phyloP scores from a whole-genome alignment of 345 rosid species.

The Kandelia obovata region DNA sequence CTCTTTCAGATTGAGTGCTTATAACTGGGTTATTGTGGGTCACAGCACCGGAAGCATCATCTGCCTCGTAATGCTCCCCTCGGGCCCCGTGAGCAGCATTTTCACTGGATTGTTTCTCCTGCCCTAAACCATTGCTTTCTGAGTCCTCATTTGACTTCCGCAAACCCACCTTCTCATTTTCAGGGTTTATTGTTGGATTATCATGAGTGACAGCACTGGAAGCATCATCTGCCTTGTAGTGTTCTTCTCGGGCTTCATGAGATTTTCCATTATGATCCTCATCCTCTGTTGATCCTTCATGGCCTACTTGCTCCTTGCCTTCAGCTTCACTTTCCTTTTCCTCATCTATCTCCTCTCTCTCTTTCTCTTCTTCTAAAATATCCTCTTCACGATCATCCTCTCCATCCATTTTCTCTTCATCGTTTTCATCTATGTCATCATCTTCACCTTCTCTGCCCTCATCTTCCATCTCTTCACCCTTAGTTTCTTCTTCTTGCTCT shows the following conservation, averaged over 20 bases:
- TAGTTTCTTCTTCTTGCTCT: constrained; percentile 35
- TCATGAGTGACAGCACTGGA: constrained; percentile 95
- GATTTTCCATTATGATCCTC: constrained; percentile 36
- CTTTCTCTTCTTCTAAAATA: constrained; percentile 43
- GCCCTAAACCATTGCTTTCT: constrained; percentile 20
- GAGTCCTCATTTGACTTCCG: constrained; percentile 38
- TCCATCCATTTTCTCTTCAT: constrained; percentile 27
- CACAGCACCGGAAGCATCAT: constrained; percentile 96
- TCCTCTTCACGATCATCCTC: constrained; percentile 52
- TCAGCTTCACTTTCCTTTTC: constrained; percentile 38
- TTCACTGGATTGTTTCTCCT: constrained; percentile 17
- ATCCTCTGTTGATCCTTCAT: constrained; percentile 34
- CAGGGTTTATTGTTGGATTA: constrained; percentile 32
- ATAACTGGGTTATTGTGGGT: constrained; percentile 51
- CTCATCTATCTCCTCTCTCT: constrained; percentile 18
- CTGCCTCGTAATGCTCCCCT: constrained; percentile 55
- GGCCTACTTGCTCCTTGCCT: constrained; percentile 35
- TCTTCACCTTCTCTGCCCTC: constrained; percentile 21
- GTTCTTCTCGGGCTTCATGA: constrained; percentile 80
- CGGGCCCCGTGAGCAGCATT: constrained; percentile 1
- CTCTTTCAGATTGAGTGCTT: constrained; percentile 39
- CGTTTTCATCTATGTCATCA: constrained; percentile 23
- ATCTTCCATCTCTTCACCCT: constrained; percentile 15
- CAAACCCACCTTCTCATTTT: constrained; percentile 34
- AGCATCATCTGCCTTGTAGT: constrained; percentile 90